Conservation (phyloP, 2,329 filamentous ascomycete genomes). For the Podosphaera fusca region DNA sequence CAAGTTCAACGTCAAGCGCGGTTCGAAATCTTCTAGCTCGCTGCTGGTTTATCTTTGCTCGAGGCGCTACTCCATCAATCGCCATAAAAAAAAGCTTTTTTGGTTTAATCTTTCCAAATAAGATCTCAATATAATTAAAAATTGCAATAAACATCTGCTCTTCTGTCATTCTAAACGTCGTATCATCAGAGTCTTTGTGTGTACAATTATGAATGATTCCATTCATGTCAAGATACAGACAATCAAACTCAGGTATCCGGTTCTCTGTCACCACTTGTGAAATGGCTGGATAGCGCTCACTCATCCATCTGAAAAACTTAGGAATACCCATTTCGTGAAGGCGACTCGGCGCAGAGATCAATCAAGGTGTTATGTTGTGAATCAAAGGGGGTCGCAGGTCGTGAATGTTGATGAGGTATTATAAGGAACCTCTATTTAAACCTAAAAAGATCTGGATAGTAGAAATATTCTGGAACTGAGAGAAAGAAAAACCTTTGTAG, state of each 20-base stretch:
- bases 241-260: conserved; percentile 96
- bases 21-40: conserved; percentile 86
- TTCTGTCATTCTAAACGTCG: conserved; percentile 79
- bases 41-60: conserved; percentile 99
- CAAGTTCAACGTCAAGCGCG: conserved; percentile 70
- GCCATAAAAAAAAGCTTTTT: conserved; percentile 99
- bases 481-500: too few relatives aligned
- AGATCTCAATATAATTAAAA: conserved; percentile 98
- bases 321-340: conserved; percentile 28
- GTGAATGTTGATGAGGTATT: not conserved
- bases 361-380: not conserved
- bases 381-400: not conserved
- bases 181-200: conserved; percentile 83
- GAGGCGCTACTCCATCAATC: conserved; percentile 88
- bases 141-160: conserved; percentile 99
- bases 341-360: not conserved
- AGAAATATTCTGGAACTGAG: too few relatives aligned
- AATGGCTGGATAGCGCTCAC: conserved; percentile 93
- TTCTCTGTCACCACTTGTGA: conserved; percentile 97
- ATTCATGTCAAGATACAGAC: conserved; percentile 95
- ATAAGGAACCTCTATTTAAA: not conserved
- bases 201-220: conserved; percentile 99
- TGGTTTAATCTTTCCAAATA: conserved; percentile 96
- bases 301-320: conserved; percentile 55
- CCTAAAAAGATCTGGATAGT: too few relatives aligned